Percentiles rank a stretch among this genome's conserved stretches.
These are phyloP conservation scores for Spirogloea muscicola DNA, from an alignment of 139 green algal species.

Conservation along the genomic window DNA sequence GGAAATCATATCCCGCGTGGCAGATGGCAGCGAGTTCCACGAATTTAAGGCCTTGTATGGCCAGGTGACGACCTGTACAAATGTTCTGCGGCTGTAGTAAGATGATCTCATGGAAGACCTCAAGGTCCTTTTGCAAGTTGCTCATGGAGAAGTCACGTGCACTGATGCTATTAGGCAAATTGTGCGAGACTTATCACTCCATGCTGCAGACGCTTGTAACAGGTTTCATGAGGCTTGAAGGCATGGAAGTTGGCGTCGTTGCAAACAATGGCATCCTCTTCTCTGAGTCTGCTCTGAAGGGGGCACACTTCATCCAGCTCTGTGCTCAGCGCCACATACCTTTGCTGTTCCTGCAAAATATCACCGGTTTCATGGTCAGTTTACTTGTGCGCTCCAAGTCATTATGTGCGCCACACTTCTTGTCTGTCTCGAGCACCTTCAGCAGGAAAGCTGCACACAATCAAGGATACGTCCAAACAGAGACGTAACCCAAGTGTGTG, in stretches of 20 bases:
- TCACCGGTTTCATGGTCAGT: constrained; percentile 75
- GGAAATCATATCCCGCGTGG: constrained; percentile 65
- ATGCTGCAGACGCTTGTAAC: constrained; percentile 76
- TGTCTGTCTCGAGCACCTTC: no score
- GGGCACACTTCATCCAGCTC: constrained; percentile 72
- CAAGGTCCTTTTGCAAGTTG: no score
- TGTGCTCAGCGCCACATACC: constrained; percentile 77
- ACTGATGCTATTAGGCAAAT: no score
- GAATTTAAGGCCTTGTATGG: constrained; percentile 92
- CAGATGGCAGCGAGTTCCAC: constrained; percentile 80
- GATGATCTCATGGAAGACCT: no score
- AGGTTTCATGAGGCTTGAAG: constrained; percentile 47
- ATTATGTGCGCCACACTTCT: no score
- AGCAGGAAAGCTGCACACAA: no score
- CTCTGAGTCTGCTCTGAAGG: constrained; percentile 80
- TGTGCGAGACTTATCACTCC: no score
- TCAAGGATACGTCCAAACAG: no score
- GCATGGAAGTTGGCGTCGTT: constrained; percentile 71
- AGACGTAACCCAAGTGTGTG: no score
- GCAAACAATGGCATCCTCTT: constrained; percentile 93
- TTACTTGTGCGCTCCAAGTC: no score
- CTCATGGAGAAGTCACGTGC: no score
- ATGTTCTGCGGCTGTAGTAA: not conserved
- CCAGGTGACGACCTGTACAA: constrained; percentile 15
- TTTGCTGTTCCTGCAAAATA: constrained; percentile 89